Evolutionary conservation across 2,329 filamentous ascomycete genomes (phyloP), one percentile per base, ranked within the genome.

Genomic region (Stemphylium vesicarium): DNA sequence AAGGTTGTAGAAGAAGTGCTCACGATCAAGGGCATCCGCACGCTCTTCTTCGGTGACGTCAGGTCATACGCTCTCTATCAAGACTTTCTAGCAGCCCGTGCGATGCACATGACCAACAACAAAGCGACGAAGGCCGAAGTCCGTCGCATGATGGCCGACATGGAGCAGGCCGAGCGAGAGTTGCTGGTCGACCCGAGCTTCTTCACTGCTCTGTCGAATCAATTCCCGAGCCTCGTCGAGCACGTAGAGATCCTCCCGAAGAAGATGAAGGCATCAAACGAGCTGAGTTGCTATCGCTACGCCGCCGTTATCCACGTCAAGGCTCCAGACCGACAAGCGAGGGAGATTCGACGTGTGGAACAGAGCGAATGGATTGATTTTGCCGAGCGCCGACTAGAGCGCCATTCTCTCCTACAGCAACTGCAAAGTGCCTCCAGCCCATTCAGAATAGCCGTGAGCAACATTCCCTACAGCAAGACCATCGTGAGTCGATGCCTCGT

Each of bases 251-350:
- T 58, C 33, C 24, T 53, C 16, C 56, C 48, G 2, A 59, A 58
- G 52, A 51, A 38, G 15, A 48, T 58, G 46, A 45, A 38, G 9
- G 47, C 51, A 16, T 56, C 51, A n/a, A 58, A 58, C 24, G 56
- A 58, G 38, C 47, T 56, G 4, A 58, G 56, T 38, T 55, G 51
- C 22, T 58, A 56, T 18, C 50, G 51, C n/a, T 50, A 50, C n/a
- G 49, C 59, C 12, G 57, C 62, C 6, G 53, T 43, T 15, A 12
- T 50, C 1, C 29, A 51, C 15, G 13, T 20, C 3, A 16, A 4
- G 11, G 4, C 9, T 8, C 11, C 2, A 22, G n/a, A 39, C 3
- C 32, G 8, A 13, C 43, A 13, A 20, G 24, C 11, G 24, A 13
- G 10, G 10, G 16, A 20, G 5, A 22, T 35, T 36, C 42, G 18